Base-by-base conservation (phyloP, 2,329 filamentous ascomycete species). In the Ilyonectria sp. region DNA sequence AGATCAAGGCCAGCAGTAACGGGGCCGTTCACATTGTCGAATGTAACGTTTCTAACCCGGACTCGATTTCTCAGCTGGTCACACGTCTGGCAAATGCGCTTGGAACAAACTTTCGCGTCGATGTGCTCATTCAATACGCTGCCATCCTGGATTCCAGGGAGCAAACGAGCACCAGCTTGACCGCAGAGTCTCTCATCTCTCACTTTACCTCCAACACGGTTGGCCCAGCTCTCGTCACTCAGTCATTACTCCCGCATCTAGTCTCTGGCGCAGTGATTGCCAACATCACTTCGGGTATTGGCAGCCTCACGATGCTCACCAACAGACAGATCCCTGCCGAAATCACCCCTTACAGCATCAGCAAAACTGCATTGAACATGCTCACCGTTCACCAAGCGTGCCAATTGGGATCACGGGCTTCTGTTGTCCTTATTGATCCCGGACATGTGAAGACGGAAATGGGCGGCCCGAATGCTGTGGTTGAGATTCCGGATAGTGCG, bases 281-380 rank as follows among this genome's bases (percentile, higher is more conserved):
- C 15, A 56, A 56, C 23, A 44, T 56, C 37, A 56, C 31, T 33
- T 56, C 53, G n/a, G 53, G 53, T 10, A 17, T 44, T 2, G 33
- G 33, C 2, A 56, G 54, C 40, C 40, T 57, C 2, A 46, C 23
- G 1, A 57, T 57, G 54, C 35, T 44, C 15, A 31, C 40, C 15
- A 44, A 57, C 4, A 21, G 35, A 13, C 40, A n/a, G n/a, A 57
- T 57, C 40, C 11, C 54, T 6, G 15, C 37, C 3, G 21, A 21
- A 17, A 13, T 46, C 17, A 57, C 40, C 10, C 54, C 54, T 23
- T 57, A 57, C 23, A 57, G 35, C 26, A 46, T 57, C 8, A 57
- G 53, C 53, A 56, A 57, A 13, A 46, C 35, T 23, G 54, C 35
- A 6, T 13, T 57, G 17, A 57, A 57, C 54, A 57, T 57, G 54